Evolutionary conservation across 805 yeast genomes (phyloP).

Genomic region (Wickerhamiella brachini): DNA sequence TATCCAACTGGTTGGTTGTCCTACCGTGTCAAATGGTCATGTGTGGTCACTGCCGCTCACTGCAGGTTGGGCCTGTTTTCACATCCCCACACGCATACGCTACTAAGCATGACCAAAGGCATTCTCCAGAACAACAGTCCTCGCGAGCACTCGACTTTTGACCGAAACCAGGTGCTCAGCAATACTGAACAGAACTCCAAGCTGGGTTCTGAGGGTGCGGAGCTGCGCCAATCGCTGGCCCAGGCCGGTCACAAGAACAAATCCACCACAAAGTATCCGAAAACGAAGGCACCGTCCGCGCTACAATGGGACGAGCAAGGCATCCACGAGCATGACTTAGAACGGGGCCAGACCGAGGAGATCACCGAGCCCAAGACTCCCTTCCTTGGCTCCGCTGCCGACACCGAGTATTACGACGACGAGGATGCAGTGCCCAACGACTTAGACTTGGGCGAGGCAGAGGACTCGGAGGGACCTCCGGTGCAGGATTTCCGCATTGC

Average conservation of each 20-base stretch:
- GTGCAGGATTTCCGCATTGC: neutral
- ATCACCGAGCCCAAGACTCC: constrained; percentile 21
- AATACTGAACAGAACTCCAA: constrained; percentile 65
- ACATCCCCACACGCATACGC: too few relatives aligned
- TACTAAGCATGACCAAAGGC: constrained; percentile 3
- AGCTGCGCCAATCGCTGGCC: constrained; percentile 8
- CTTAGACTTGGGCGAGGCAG: constrained; percentile 12
- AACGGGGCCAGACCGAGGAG: constrained; percentile 18
- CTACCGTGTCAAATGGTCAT: too few relatives aligned
- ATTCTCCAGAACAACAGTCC: constrained; percentile 10
- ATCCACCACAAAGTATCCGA: constrained; percentile 12
- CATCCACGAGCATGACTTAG: constrained; percentile 14
- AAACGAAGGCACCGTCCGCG: constrained; percentile 19
- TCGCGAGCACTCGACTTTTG: constrained; percentile 9
- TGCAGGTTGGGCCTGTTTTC: too few relatives aligned
- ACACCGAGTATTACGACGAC: constrained; percentile 21
- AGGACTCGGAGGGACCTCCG: neutral
- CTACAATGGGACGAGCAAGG: constrained; percentile 16
- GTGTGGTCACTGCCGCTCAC: too few relatives aligned
- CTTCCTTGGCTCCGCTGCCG: constrained; percentile 18
- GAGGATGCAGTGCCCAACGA: constrained; percentile 16
- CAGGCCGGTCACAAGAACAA: neutral
- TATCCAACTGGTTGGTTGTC: too few relatives aligned
- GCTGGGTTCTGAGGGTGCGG: constrained; percentile 16
- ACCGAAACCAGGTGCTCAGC: constrained; percentile 57